Percentiles rank a stretch among this genome's conserved stretches.
phyloP scores from a whole-genome alignment of 805 yeast species.

The Candida fluviatilis region DNA sequence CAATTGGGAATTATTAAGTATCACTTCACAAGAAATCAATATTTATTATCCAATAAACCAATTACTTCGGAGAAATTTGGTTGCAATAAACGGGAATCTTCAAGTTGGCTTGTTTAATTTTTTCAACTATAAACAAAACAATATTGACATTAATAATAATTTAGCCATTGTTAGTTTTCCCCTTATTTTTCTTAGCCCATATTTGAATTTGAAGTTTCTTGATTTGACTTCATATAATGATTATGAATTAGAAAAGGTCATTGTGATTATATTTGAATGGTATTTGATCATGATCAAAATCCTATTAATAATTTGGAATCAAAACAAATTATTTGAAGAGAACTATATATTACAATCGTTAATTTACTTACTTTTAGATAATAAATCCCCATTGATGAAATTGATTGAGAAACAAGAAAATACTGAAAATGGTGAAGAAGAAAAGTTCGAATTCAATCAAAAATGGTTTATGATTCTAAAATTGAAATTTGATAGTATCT shows the following conservation, averaged over 20 bases:
- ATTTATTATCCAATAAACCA: constrained; percentile 10
- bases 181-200: constrained; percentile 31
- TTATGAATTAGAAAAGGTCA: constrained; percentile 20
- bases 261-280: constrained; percentile 39
- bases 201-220: constrained; percentile 13
- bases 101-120: constrained; percentile 12
- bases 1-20: constrained; percentile 42
- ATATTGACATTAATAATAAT: constrained; percentile 40
- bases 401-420: neutral
- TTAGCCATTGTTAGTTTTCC: constrained; percentile 51
- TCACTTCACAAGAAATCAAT: constrained; percentile 48
- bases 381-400: constrained; percentile 5
- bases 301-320: constrained; percentile 23
- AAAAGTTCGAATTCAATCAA: constrained; percentile 20
- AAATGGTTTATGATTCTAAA: constrained; percentile 24
- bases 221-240: constrained; percentile 21
- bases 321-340: constrained; percentile 14
- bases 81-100: constrained; percentile 11
- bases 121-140: constrained; percentile 9
- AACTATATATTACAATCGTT: constrained; percentile 27
- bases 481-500: constrained; percentile 17
- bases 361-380: constrained; percentile 17
- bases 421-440: constrained; percentile 6
- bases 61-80: constrained; percentile 7
- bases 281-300: constrained; percentile 42